Conservation (phyloP, 2,329 filamentous ascomycete species). For the Cercospora sesami region DNA sequence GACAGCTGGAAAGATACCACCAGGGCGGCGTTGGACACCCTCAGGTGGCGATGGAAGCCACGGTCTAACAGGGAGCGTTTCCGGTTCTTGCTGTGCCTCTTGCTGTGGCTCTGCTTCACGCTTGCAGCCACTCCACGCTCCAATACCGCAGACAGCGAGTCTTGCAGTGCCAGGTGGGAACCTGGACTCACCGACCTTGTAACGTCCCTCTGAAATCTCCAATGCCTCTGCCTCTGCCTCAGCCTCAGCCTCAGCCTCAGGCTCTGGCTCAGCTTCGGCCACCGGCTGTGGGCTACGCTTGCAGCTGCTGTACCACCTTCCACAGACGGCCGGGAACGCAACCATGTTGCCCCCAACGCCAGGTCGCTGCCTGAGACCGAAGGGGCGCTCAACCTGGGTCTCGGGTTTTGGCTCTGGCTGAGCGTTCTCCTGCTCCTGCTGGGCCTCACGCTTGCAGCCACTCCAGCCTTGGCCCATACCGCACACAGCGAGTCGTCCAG, state of each 20-base stretch:
- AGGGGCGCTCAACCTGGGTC: not conserved
- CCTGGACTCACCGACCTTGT: not conserved
- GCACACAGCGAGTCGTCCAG: not conserved
- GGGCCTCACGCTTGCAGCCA: not conserved
- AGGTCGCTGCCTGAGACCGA: not conserved
- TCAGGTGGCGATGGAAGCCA: not conserved
- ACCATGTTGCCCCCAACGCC: not conserved
- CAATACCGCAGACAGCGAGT: slow-evolving; percentile 2
- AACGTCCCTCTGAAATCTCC: not conserved
- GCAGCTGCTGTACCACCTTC: not conserved
- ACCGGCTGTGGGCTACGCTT: not conserved
- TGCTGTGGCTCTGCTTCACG: not conserved
- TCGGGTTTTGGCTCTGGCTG: not conserved
- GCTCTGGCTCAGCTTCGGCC: not conserved
- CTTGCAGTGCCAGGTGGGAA: not conserved
- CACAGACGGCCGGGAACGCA: not conserved
- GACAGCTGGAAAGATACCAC: not conserved
- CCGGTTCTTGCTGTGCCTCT: not conserved
- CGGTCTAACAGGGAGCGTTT: not conserved
- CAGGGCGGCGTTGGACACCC: not conserved
- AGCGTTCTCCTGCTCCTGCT: not conserved
- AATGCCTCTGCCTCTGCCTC: not conserved
- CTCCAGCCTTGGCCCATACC: not conserved
- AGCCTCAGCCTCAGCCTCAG: not conserved
- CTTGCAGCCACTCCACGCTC: slow-evolving; percentile 3